Conservation (phyloP, 1,139 yeast genomes). For the Sugiyamaella pinicola region DNA sequence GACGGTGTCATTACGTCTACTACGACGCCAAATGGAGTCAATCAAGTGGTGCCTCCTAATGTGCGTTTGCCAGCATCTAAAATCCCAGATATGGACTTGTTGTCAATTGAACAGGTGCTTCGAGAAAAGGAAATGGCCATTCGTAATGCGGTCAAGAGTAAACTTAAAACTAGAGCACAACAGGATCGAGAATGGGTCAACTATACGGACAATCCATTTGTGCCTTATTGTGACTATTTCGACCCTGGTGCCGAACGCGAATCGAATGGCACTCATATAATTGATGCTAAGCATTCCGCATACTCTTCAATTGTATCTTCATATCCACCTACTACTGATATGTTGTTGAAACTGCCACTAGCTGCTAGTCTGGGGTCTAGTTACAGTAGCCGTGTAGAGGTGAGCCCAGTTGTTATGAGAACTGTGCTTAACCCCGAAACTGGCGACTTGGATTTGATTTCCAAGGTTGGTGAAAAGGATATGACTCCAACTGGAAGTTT, state of each 20-base stretch:
- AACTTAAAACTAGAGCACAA: slow-evolving; percentile 69
- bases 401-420: slow-evolving; percentile 34
- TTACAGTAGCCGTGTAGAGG: slow-evolving; percentile 37
- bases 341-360: slow-evolving; percentile 36
- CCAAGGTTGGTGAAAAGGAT: slow-evolving; percentile 34
- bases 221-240: slow-evolving; percentile 78
- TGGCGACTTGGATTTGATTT: slow-evolving; percentile 30
- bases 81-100: slow-evolving; percentile 88
- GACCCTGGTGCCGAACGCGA: slow-evolving; percentile 46
- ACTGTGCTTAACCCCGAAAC: slow-evolving; percentile 25
- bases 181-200: slow-evolving; percentile 78
- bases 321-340: slow-evolving; percentile 62
- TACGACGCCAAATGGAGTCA: slow-evolving; percentile 24
- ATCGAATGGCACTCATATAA: slow-evolving; percentile 33
- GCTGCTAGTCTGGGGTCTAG: slow-evolving; percentile 37
- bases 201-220: slow-evolving; percentile 86
- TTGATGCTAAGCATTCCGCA: slow-evolving; percentile 68
- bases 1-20: slow-evolving; percentile 14
- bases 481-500: slow-evolving; percentile 31
- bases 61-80: slow-evolving; percentile 87
- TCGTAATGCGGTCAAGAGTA: slow-evolving; percentile 78
- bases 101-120: slow-evolving; percentile 75
- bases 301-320: slow-evolving; percentile 80
- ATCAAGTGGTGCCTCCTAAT: slow-evolving; percentile 62
- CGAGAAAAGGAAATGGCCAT: slow-evolving; percentile 78